Percentiles rank a stretch among this genome's conserved stretches.
These are phyloP conservation scores for Mytilinidion resinicola DNA, from an alignment of 495 filamentous ascomycete species.

Conservation along the genomic window DNA sequence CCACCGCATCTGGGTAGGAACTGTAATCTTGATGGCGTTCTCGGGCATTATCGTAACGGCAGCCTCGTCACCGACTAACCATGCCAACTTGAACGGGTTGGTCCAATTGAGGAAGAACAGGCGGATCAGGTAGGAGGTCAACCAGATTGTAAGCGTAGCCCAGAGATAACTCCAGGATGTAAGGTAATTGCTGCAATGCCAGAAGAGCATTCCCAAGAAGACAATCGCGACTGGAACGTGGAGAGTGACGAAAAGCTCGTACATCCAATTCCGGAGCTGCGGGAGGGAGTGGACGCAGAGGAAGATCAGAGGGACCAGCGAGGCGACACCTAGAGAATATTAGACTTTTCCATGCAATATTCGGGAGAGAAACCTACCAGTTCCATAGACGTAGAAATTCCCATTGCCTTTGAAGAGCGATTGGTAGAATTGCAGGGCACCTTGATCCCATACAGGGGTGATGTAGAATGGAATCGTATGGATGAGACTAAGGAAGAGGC, in stretches of 20 bases:
- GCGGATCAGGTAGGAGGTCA: conserved; percentile 45
- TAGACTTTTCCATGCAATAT: conserved; percentile 3
- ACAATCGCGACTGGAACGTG: conserved; percentile 77
- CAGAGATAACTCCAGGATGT: conserved; percentile 87
- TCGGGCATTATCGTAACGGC: conserved; percentile 82
- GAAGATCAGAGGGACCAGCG: conserved; percentile 70
- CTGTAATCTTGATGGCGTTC: conserved; percentile 86
- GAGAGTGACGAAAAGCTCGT: conserved; percentile 76
- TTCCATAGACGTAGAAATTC: conserved; percentile 70
- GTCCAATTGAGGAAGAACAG: conserved; percentile 74
- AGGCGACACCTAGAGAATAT: conserved; percentile 57
- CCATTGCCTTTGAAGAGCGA: conserved; percentile 51
- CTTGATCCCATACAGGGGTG: conserved; percentile 75
- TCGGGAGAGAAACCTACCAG: conserved; percentile 40
- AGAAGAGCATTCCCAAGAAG: conserved; percentile 82
- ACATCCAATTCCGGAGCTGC: conserved; percentile 55
- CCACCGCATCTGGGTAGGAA: conserved; percentile 90
- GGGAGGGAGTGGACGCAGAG: conserved; percentile 79
- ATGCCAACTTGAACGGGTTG: conserved; percentile 70
- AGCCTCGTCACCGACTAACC: conserved; percentile 81
- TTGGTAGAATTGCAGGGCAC: conserved; percentile 58
- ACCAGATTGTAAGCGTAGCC: conserved; percentile 74
- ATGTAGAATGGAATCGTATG: conserved; percentile 88
- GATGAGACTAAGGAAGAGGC: conserved; percentile 71
- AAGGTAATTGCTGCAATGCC: conserved; percentile 91